Percentiles rank a stretch among this genome's conserved stretches.
Conservation (phyloP, 768 basidiomycete genomes). For the Leccinum variicolor region DNA sequence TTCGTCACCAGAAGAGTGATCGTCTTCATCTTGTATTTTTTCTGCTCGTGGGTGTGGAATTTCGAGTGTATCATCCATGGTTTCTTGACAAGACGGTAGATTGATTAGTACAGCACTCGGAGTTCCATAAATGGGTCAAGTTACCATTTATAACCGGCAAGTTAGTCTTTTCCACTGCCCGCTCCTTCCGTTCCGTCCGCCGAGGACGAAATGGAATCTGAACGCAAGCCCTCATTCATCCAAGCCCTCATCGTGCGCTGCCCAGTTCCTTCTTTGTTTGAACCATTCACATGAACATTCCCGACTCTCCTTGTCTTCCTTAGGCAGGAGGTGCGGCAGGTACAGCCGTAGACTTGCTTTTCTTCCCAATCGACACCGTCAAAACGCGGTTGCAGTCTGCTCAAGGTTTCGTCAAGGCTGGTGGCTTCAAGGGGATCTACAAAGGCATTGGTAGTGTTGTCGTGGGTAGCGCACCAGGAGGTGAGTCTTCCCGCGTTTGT, state of each 20-base stretch:
- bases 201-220: constrained; percentile 22
- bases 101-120: not conserved
- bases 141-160: not conserved
- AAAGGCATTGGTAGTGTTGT: constrained; percentile 92
- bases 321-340: constrained; percentile 92
- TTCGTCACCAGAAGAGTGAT: constrained; percentile 64
- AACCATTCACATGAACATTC: constrained; percentile 10
- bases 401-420: constrained; percentile 80
- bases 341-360: constrained; percentile 88
- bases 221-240: constrained; percentile 39
- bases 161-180: not conserved
- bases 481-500: constrained; percentile 41
- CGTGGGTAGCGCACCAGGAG: constrained; percentile 94
- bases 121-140: constrained; percentile 11
- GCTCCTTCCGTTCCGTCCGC: constrained; percentile 7
- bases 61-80: constrained; percentile 66
- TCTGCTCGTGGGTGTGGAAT: constrained; percentile 26
- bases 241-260: constrained; percentile 46
- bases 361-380: constrained; percentile 95
- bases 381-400: constrained; percentile 92
- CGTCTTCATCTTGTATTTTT: constrained; percentile 28
- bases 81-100: not conserved
- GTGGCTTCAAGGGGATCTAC: constrained; percentile 90
- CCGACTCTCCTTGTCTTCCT: constrained; percentile 5
- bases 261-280: constrained; percentile 7